Conservation (phyloP, 208 protist species). For the Wallacemonas sp. region DNA sequence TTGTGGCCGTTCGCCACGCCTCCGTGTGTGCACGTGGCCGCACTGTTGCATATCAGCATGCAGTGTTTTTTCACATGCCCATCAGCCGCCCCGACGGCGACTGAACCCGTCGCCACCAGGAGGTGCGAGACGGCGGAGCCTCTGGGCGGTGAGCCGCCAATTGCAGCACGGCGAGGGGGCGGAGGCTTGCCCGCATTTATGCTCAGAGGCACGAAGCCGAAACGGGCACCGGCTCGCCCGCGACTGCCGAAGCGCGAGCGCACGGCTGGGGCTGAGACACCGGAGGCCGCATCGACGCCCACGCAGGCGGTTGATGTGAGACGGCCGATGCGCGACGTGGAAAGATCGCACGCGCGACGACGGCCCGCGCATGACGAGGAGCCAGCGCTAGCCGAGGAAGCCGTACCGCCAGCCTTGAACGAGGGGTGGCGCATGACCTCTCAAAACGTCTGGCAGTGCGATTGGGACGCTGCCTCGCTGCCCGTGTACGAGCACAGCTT, state of each 20-base stretch:
- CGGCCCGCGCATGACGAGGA: not conserved
- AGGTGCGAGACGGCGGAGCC: not conserved
- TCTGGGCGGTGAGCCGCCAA: not conserved
- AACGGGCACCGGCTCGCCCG: not conserved
- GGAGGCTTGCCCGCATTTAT: not conserved
- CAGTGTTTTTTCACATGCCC: not conserved
- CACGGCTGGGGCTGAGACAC: not conserved
- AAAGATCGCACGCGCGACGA: not conserved
- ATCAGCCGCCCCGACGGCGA: not conserved
- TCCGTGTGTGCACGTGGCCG: not conserved
- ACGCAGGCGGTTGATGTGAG: no score
- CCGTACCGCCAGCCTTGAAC: not conserved
- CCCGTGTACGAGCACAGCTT: not conserved
- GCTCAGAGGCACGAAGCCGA: not conserved
- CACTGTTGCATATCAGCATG: not conserved
- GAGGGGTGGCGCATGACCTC: not conserved
- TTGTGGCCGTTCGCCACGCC: not conserved
- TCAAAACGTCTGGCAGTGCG: not conserved
- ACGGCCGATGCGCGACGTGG: not conserved
- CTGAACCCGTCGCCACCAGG: not conserved
- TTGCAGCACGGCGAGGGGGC: not conserved
- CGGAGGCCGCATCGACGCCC: no score
- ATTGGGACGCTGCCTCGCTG: not conserved
- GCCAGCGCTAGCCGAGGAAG: not conserved
- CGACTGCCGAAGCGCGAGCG: not conserved